Evolutionary conservation across 805 yeast genomes (phyloP).

Genomic region (Candida corydali): DNA sequence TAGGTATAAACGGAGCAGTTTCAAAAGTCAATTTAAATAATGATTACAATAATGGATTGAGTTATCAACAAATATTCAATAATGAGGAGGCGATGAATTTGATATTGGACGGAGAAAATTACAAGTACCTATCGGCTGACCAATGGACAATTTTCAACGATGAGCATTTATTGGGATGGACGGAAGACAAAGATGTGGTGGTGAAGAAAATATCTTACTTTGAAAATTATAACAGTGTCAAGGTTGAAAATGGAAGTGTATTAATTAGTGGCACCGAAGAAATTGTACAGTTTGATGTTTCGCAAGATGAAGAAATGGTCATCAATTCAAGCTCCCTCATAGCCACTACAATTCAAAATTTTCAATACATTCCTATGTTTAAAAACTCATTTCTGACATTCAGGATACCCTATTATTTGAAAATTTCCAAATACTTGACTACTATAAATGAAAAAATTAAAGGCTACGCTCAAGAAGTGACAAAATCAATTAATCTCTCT

Average conservation of each 20-base stretch:
- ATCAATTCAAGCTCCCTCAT: constrained; percentile 37
- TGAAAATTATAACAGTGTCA: constrained; percentile 21
- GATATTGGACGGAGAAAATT: constrained; percentile 28
- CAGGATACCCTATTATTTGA: constrained; percentile 5
- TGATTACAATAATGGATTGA: constrained; percentile 8
- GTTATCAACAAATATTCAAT: constrained; percentile 11
- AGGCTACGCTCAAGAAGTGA: background rate
- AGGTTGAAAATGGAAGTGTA: constrained; percentile 35
- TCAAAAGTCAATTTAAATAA: constrained; percentile 11
- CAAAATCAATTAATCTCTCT: background rate
- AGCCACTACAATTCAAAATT: constrained; percentile 19
- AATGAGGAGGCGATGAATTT: constrained; percentile 18
- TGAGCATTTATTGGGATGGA: constrained; percentile 43
- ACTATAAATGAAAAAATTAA: background rate
- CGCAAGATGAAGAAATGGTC: constrained; percentile 32
- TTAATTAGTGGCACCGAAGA: constrained; percentile 39
- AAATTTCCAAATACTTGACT: background rate
- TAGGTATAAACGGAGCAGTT: constrained; percentile 43
- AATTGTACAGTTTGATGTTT: constrained; percentile 30
- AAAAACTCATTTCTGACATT: background rate
- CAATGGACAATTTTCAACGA: constrained; percentile 40
- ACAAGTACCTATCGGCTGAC: constrained; percentile 34
- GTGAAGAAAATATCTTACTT: constrained; percentile 9
- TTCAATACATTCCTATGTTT: constrained; percentile 6
- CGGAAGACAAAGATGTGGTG: constrained; percentile 24